phyloP scores from a whole-genome alignment of 2,329 filamentous ascomycete genomes.

The Paracorniculantispora psalliotae region DNA sequence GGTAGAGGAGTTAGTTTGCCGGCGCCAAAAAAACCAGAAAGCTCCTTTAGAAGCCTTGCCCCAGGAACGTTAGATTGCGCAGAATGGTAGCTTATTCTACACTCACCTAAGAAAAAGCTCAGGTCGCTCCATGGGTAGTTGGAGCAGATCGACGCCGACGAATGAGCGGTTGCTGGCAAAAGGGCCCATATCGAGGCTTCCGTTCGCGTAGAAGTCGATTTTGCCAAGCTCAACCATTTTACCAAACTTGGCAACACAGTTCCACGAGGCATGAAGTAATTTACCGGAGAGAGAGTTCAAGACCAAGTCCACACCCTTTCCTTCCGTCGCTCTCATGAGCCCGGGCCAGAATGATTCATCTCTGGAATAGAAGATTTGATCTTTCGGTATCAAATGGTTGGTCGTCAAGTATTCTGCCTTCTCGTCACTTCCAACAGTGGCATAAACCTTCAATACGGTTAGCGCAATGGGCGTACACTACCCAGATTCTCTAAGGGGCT shows the following conservation, averaged over 20 bases:
- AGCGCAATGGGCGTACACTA: not conserved
- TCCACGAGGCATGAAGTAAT: conserved; percentile 27
- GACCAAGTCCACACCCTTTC: conserved; percentile 27
- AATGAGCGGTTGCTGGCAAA: conserved; percentile 34
- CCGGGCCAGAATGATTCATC: conserved; percentile 22
- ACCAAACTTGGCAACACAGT: conserved; percentile 31
- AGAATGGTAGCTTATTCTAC: not conserved
- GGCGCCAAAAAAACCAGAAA: not conserved
- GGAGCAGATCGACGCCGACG: conserved; percentile 27
- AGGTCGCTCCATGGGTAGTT: not conserved
- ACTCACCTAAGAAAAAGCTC: not conserved
- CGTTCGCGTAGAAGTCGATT: conserved; percentile 29
- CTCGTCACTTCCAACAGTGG: conserved; percentile 24
- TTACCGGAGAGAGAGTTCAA: conserved; percentile 28
- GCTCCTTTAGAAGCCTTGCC: not conserved
- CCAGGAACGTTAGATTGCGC: not conserved
- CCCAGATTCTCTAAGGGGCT: not conserved
- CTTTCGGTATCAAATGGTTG: conserved; percentile 17
- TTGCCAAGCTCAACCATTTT: conserved; percentile 33
- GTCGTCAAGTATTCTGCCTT: conserved; percentile 25
- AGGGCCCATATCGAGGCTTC: conserved; percentile 36
- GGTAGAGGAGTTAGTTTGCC: conserved; percentile 8
- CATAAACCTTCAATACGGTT: conserved; percentile 7
- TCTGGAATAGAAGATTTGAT: conserved; percentile 26
- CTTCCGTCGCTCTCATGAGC: conserved; percentile 20